Percentiles rank a stretch among this genome's conserved stretches.
Evolutionary conservation across 176 grass and related monocot species (phyloP).

Genomic region (Urochloa ruziziensis): DNA sequence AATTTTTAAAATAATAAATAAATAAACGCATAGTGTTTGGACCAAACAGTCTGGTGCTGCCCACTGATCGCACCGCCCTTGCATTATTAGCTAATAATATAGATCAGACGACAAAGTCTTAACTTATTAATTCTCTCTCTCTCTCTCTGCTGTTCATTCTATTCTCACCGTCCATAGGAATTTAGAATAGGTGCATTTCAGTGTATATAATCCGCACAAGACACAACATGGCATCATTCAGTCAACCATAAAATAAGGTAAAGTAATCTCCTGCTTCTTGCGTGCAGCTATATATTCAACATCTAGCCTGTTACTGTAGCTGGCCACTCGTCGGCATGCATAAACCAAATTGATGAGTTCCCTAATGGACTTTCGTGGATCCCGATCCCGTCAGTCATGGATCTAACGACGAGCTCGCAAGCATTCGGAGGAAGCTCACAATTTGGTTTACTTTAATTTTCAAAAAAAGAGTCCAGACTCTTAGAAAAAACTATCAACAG

Average conservation of each 20-base stretch:
- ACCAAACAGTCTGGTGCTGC: not conserved
- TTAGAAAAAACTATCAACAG: no score
- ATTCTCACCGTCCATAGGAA: not conserved
- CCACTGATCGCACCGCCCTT: not conserved
- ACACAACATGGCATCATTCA: not conserved
- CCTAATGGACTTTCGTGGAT: no score
- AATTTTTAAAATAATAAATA: no score
- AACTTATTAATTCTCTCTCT: no score
- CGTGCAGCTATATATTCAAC: not conserved
- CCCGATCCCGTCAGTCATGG: no score
- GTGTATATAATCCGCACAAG: not conserved
- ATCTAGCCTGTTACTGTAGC: no score
- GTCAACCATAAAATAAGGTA: not conserved
- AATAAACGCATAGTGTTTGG: not conserved
- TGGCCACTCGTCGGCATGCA: no score
- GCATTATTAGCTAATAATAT: not conserved
- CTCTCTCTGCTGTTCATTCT: not conserved
- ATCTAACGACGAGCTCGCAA: no score
- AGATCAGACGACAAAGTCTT: not conserved
- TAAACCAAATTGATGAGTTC: no score
- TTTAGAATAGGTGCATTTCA: not conserved
- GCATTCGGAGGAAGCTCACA: no score
- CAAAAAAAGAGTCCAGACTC: no score
- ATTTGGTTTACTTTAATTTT: no score
- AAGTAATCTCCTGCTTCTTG: not conserved